Conservation (phyloP, 345 rosid species). For the Cochlearia excelsa region DNA sequence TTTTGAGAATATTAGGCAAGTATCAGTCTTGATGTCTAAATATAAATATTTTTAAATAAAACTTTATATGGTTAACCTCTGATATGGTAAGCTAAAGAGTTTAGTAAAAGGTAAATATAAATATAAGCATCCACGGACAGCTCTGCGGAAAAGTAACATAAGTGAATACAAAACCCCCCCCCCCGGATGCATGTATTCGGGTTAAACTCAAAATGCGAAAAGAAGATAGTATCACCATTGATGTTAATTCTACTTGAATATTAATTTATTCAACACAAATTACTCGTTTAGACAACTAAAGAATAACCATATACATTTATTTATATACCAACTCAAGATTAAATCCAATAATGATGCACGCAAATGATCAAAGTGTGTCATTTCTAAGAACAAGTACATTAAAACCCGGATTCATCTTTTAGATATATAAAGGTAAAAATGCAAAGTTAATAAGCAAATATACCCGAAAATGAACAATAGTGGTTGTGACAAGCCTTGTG, state of each 20-base stretch:
- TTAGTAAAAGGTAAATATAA: no score
- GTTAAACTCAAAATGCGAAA: not conserved
- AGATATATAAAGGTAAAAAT: not conserved
- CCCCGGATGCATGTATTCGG: no score
- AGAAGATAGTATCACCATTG: slow-evolving; percentile 16
- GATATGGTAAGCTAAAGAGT: no score
- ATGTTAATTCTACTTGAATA: slow-evolving; percentile 4
- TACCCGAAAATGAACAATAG: slow-evolving; percentile 89
- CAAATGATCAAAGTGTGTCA: not conserved
- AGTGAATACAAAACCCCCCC: not conserved
- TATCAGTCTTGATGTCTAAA: not conserved
- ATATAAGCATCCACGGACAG: no score
- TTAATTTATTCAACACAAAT: not conserved
- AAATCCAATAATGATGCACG: slow-evolving; percentile 9
- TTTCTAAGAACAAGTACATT: not conserved
- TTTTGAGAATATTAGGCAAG: not conserved
- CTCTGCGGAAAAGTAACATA: not conserved
- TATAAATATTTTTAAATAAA: not conserved
- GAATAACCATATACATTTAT: not conserved
- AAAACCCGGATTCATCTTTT: not conserved
- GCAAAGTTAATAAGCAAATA: not conserved
- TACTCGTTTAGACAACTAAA: not conserved
- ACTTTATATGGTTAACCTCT: not conserved
- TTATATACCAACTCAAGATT: no score
- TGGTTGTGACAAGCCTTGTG: slow-evolving; percentile 76